phyloP scores from a whole-genome alignment of 495 filamentous ascomycete species.

The Letharia columbiana region DNA sequence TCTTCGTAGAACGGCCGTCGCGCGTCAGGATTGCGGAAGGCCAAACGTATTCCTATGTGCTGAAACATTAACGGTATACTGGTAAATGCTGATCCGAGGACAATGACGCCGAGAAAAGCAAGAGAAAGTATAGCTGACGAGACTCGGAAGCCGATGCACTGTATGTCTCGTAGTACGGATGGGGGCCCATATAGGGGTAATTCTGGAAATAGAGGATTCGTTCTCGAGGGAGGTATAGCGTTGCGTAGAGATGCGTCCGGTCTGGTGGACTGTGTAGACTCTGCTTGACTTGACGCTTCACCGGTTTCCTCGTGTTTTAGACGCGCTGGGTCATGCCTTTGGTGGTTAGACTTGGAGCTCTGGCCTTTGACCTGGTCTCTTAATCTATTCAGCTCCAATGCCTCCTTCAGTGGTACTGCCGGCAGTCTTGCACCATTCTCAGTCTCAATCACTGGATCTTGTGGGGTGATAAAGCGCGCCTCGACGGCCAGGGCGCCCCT shows the following conservation, averaged over 20 bases:
- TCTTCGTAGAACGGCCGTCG: constrained; percentile 60
- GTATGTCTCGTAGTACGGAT: constrained; percentile 51
- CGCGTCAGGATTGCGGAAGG: constrained; percentile 47
- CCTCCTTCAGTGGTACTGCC: constrained; percentile 55
- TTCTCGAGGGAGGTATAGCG: constrained; percentile 49
- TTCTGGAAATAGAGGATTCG: constrained; percentile 81
- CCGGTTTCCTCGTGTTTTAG: constrained; percentile 1
- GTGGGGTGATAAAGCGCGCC: constrained; percentile 58
- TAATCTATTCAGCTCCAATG: constrained; percentile 55
- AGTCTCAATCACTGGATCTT: constrained; percentile 62
- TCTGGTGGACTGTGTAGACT: constrained; percentile 21
- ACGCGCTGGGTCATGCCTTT: neutral
- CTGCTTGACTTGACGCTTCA: constrained; percentile 12
- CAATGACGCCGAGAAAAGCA: constrained; percentile 64
- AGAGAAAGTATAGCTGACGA: constrained; percentile 69
- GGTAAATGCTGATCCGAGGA: constrained; percentile 60
- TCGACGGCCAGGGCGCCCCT: constrained; percentile 45
- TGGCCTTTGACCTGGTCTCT: constrained; percentile 32
- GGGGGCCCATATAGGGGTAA: constrained; percentile 77
- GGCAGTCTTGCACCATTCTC: constrained; percentile 57
- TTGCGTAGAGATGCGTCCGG: constrained; percentile 31
- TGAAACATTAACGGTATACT: constrained; percentile 44
- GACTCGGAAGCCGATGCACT: constrained; percentile 51
- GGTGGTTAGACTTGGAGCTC: neutral
- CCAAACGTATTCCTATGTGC: constrained; percentile 40